Percentiles rank a stretch among this genome's conserved stretches.
Conservation (phyloP, 2,329 filamentous ascomycete species). For the Gnomoniopsis smithogilvyi region DNA sequence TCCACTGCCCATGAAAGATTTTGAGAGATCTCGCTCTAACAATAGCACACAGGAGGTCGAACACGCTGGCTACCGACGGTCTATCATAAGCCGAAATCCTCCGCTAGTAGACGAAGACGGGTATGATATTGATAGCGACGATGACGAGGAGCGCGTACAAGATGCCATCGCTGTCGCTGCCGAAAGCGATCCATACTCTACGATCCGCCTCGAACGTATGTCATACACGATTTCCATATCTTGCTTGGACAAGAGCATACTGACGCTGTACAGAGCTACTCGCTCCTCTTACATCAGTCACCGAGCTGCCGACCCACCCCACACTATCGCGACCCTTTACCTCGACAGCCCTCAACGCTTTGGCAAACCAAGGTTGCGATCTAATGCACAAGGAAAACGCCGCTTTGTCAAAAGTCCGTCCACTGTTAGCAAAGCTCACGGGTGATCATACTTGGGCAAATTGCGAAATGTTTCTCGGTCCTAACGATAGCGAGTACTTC, state of each 20-base stretch:
- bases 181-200: constrained; percentile 71
- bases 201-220: constrained; percentile 68
- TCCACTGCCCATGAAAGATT: neutral
- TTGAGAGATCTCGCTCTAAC: constrained; percentile 24
- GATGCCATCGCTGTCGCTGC: constrained; percentile 61
- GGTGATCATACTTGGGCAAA: constrained; percentile 71
- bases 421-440: constrained; percentile 67
- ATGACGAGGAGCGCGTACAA: constrained; percentile 61
- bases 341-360: constrained; percentile 68
- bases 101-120: constrained; percentile 73
- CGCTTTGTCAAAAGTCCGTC: constrained; percentile 71
- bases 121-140: constrained; percentile 70
- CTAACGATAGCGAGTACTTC: constrained; percentile 54
- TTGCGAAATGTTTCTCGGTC: constrained; percentile 54
- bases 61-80: constrained; percentile 68
- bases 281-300: constrained; percentile 70
- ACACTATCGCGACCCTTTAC: constrained; percentile 72
- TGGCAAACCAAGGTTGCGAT: constrained; percentile 65
- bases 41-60: constrained; percentile 57
- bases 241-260: constrained; percentile 16
- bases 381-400: constrained; percentile 74
- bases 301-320: constrained; percentile 71
- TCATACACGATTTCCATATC: constrained; percentile 13
- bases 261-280: constrained; percentile 58
- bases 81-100: constrained; percentile 73